Percentiles rank a stretch among this genome's conserved stretches.
Evolutionary conservation across 768 basidiomycete genomes (phyloP).

Genomic region (Tulasnella sp.): DNA sequence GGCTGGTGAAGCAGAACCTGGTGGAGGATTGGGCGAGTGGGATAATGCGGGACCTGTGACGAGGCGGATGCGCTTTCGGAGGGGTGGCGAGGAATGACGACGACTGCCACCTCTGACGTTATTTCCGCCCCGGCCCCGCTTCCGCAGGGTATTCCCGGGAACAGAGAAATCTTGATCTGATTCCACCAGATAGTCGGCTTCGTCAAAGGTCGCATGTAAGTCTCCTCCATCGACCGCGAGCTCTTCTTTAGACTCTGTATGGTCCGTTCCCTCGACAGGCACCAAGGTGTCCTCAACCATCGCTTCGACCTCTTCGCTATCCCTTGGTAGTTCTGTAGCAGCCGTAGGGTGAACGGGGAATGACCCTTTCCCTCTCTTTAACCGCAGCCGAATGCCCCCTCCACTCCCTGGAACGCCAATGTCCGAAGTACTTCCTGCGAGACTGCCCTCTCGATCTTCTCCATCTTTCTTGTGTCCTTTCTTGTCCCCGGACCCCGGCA

Average conservation of each 20-base stretch:
- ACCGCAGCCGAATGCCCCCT: slow-evolving; percentile 16
- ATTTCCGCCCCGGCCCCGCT: neutral
- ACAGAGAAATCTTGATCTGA: neutral
- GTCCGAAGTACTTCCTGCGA: slow-evolving; percentile 1
- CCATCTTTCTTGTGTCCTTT: slow-evolving; percentile 36
- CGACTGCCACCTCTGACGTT: neutral
- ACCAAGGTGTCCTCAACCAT: slow-evolving; percentile 17
- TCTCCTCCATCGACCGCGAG: slow-evolving; percentile 19
- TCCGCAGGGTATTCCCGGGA: neutral
- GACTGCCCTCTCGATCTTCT: slow-evolving; percentile 33
- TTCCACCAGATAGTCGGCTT: slow-evolving; percentile 24
- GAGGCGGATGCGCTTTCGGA: slow-evolving; percentile 1
- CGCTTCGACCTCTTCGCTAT: slow-evolving; percentile 31
- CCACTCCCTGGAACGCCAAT: neutral
- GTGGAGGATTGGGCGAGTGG: too few species aligned
- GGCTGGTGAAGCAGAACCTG: neutral
- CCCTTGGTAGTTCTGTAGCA: slow-evolving; percentile 18
- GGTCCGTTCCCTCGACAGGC: slow-evolving; percentile 9
- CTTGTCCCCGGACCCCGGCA: slow-evolving; percentile 34
- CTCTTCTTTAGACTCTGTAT: slow-evolving; percentile 31
- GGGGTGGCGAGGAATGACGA: neutral
- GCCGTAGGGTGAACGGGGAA: neutral
- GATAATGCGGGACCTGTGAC: neutral
- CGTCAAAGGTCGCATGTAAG: slow-evolving; percentile 16
- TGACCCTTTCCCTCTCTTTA: slow-evolving; percentile 23